Conservation (phyloP, 768 basidiomycete species). For the Boletus rubroflammeus region DNA sequence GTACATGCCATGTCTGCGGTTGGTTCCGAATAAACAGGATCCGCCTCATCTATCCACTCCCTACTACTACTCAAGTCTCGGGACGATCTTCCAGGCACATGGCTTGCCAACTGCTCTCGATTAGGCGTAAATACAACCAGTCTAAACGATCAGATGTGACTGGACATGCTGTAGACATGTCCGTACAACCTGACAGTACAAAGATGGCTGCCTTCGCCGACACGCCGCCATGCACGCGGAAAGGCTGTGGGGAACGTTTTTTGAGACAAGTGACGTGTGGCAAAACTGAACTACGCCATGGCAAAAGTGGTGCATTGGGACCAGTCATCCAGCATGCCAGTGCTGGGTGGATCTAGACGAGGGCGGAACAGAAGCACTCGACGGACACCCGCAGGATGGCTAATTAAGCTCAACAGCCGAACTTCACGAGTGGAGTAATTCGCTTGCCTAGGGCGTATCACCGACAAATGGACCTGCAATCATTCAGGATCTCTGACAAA, state of each 20-base stretch:
- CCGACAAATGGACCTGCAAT: background rate
- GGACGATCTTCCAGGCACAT: constrained; percentile 14
- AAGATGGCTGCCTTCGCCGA: constrained; percentile 22
- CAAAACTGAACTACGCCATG: background rate
- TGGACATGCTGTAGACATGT: constrained; percentile 13
- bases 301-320: background rate
- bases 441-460: constrained; percentile 1
- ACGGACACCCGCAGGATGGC: constrained; percentile 10
- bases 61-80: background rate
- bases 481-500: background rate
- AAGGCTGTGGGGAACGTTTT: constrained; percentile 18
- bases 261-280: constrained; percentile 3
- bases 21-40: background rate
- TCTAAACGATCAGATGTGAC: constrained; percentile 5
- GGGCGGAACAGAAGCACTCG: constrained; percentile 10
- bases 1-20: too few species aligned
- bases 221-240: constrained; percentile 16
- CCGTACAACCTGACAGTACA: constrained; percentile 16
- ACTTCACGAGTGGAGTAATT: background rate
- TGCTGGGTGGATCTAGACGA: constrained; percentile 21
- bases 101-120: constrained; percentile 11
- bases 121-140: constrained; percentile 2
- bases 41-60: background rate
- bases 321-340: background rate
- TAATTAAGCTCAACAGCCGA: background rate